These are phyloP conservation scores for Globisporangium lucens DNA, from an alignment of 352 stramenopile species.

Conservation along the genomic window DNA sequence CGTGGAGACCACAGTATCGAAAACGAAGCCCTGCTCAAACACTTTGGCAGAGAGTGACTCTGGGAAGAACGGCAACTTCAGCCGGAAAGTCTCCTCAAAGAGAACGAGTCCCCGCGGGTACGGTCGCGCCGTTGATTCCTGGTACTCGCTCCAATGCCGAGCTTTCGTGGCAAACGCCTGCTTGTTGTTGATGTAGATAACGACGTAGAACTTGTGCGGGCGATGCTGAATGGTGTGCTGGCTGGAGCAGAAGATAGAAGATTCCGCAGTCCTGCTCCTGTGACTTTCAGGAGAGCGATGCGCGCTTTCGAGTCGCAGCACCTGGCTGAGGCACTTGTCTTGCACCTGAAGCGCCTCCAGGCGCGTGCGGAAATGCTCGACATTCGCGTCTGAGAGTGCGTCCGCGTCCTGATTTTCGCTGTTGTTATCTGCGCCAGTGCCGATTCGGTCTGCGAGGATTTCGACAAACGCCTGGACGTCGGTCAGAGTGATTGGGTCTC, in stretches of 20 bases:
- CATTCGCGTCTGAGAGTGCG: background rate
- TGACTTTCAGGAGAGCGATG: background rate
- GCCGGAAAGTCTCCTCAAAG: conserved; percentile 44
- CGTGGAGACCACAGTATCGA: conserved; percentile 46
- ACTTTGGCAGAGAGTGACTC: conserved; percentile 42
- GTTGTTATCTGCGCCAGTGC: background rate
- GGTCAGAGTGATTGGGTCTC: conserved; percentile 31
- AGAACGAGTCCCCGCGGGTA: conserved; percentile 29
- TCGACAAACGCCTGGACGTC: conserved; percentile 42
- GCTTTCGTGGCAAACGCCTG: conserved; percentile 31
- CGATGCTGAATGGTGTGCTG: background rate
- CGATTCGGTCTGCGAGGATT: conserved; percentile 17
- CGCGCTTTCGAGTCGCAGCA: conserved; percentile 22
- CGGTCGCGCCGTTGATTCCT: background rate
- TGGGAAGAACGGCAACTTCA: conserved; percentile 52
- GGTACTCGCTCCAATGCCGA: conserved; percentile 11
- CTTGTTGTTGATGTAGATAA: conserved; percentile 40
- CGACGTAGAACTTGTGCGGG: conserved; percentile 30
- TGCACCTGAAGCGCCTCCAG: conserved; percentile 34
- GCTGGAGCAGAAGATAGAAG: background rate
- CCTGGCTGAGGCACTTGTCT: conserved; percentile 28
- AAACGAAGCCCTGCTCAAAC: conserved; percentile 37
- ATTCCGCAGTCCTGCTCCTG: too few relatives aligned
- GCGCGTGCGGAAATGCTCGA: conserved; percentile 22
- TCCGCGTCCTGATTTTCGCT: background rate